Evolutionary conservation across 2,329 filamentous ascomycete genomes (phyloP), one percentile per base, ranked within the genome.

Genomic region (Pseudocercospora fijiensis): DNA sequence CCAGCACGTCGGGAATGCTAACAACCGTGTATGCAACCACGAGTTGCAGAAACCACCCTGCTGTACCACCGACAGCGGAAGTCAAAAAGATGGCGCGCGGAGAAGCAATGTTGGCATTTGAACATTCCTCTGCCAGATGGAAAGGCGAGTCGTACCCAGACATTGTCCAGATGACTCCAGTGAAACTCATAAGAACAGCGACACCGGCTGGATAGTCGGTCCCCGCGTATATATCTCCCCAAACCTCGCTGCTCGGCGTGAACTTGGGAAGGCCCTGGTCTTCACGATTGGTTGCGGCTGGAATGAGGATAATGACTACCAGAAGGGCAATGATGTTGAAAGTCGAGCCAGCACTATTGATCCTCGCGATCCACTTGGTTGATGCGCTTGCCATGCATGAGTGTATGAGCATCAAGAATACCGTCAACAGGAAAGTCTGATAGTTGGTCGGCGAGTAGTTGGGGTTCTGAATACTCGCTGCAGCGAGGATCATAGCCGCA

Each of bases 41-140:
- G 9, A 90, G 80, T 73, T 91, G 89, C n/a, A 92, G 77, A 69
- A 89, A 86, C 86, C 88, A 92, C 52, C 89, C 89, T 65, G 89
- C 81, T 2, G 88, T 65, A 1, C 88, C 88, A 5, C 89, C 89
- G 1, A 88, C 80, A 1, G 79, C 84, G 0, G 86, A 86, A 0
- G 89, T 91, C 72, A 91, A 79, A 41, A 90, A 85, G 58, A 91
- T 92, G 7, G 89, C 89, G 11, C 89, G 84, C 0, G 89, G 89
- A 9, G 87, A 85, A 28, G 89, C 88, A 52, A 91, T 77, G 68
- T 85, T 86, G 27, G 89, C 89, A 69, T 91, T 91, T 64, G 86
- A 87, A 76, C 89, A 91, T 75, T 92, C 89, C 72, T 92, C 89
- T 3, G 86, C 84, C n/a, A 91, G 76, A 76, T 91, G 89, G 74